These are phyloP conservation scores for Brassica rapa DNA, from an alignment of 345 rosid species.

Conservation along the genomic window DNA sequence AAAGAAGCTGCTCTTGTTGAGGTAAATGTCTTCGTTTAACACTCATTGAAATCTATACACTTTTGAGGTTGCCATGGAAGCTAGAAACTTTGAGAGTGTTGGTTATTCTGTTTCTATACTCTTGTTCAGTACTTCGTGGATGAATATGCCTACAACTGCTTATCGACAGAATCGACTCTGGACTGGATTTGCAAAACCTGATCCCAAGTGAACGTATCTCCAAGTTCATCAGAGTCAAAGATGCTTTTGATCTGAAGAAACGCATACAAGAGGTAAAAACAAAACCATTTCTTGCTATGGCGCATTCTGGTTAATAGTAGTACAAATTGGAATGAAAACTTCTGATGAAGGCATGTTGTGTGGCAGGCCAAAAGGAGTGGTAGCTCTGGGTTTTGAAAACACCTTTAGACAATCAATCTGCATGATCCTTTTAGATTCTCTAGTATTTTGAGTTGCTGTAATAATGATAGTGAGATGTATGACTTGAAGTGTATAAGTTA, in stretches of 20 bases:
- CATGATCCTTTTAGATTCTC: too few relatives aligned
- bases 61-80: background rate
- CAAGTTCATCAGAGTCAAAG: slow-evolving; percentile 56
- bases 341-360: too few relatives aligned
- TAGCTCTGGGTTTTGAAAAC: too few relatives aligned
- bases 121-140: slow-evolving; percentile 83
- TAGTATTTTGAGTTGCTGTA: too few relatives aligned
- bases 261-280: too few relatives aligned
- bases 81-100: background rate
- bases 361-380: too few relatives aligned
- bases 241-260: too few relatives aligned
- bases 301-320: too few relatives aligned
- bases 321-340: too few relatives aligned
- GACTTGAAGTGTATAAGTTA: background rate
- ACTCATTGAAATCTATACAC: background rate
- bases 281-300: too few relatives aligned
- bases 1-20: slow-evolving; percentile 94
- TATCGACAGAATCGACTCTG: slow-evolving; percentile 70
- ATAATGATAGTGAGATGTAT: too few relatives aligned
- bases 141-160: slow-evolving; percentile 70
- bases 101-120: background rate
- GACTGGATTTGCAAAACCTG: slow-evolving; percentile 52
- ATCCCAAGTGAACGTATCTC: slow-evolving; percentile 67
- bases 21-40: slow-evolving; percentile 42
- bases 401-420: too few relatives aligned